Evolutionary conservation across 768 basidiomycete genomes (phyloP), one percentile per base, ranked within the genome.

Genomic region (Strobilomyces confusus): DNA sequence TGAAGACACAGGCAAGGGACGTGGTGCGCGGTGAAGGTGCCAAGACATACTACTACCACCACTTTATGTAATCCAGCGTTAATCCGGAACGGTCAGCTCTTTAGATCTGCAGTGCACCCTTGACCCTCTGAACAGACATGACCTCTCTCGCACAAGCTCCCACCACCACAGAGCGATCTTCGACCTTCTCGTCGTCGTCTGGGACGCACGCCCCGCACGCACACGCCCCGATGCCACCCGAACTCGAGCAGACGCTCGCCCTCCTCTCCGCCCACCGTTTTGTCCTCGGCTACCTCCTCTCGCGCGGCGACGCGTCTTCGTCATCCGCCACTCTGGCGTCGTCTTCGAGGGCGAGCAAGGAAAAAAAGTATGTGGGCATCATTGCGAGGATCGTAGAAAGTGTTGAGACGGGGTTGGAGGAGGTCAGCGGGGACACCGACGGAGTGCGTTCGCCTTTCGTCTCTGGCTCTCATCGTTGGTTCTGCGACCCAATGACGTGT

Each of bases 311-410:
- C 43, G 84, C 7, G 79, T 82, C 19, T 83, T 84, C 60, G 92
- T 97, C 58, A 87, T 97, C 61, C 79, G 89, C 30, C 86, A 90
- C 61, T 86, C 89, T 1, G 91, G 90, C 14, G 88, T 89, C 48
- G 79, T 91, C 6, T 92, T 92, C 59, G 91, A 92, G 57, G 89
- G 90, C 30, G 90, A 92, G 57, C 85, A 87, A 36, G 90, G 90
- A 22, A 76, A 72, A 72, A 64, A 84, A 81, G 60, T 92, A 92
- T 55, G 89, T 90, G 4, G 72, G 77, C 29, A 86, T 81, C 15
- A 79, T 92, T 19, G 81, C 79, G 38, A 73, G 80, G 52, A 92
- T 95, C 34, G 88, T 95, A 3, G 85, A 86, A 62, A 81, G 78
- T 54, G 89, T 92, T 34, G 83, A 89, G 58, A 66, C 69, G n/a